Evolutionary conservation across 2,329 filamentous ascomycete genomes (phyloP), one percentile per base, ranked within the genome.

Genomic region (Penicillium brevicompactum): DNA sequence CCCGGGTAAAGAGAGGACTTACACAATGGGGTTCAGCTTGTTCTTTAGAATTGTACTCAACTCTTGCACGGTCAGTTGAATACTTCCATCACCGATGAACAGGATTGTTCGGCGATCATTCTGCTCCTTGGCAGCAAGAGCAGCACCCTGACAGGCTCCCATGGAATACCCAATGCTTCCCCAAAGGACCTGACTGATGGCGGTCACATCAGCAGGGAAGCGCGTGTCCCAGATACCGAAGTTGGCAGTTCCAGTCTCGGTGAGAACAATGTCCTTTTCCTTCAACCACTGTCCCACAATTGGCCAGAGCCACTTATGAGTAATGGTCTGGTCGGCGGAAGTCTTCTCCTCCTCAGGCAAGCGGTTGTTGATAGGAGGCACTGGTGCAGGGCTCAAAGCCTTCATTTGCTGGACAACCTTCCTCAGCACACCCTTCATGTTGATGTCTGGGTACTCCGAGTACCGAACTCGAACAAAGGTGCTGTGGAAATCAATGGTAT

Each of bases 171-270:
- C 86, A 61, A 88, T 89, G 43, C 80, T 84, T 43, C 84, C 83
- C 85, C 85, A 88, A 11, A 94, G 84, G 2, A 90, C 87, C 69
- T 94, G 91, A 49, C 85, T 91, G 66, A 96, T 84, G 16, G 89
- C 89, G 7, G 84, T 90, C n/a, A 92, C 89, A n/a, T 83, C 82
- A 2, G 79, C 71, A 0, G 91, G 91, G 76, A 96, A 94, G 41
- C 84, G 84, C 4, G 91, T 92, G 55, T 92, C 90, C 85, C 89
- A 91, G 66, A 94, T 90, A 53, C 92, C 92, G 71, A 95, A 93
- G 76, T 92, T 93, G 55, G 91, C 81, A 0, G 92, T 96, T 38
- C 91, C 92, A 2, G 91, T 96, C 72, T 95, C 92, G 0, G 91
- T 93, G 48, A 96, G 83, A 51, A 96, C 79, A 53, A 95, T 84